Conservation (phyloP, 2,329 filamentous ascomycete species). For the Aspergillus sp. region DNA sequence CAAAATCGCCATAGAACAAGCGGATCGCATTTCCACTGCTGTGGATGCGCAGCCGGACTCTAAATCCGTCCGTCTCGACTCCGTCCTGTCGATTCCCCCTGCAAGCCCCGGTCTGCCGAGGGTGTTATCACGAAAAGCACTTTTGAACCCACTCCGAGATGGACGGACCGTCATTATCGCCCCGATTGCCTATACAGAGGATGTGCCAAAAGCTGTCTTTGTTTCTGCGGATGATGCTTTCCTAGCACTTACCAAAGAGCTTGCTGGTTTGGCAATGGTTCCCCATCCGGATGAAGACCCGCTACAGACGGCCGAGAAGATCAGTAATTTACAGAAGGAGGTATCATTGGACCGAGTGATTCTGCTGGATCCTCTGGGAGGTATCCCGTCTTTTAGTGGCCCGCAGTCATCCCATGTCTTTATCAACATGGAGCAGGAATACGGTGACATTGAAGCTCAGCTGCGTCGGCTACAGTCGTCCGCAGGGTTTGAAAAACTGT, state of each 20-base stretch:
- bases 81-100: conserved; percentile 42
- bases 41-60: conserved; percentile 66
- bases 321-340: conserved; percentile 43
- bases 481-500: conserved; percentile 8
- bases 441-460: conserved; percentile 61
- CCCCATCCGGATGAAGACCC: conserved; percentile 41
- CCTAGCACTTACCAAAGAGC: conserved; percentile 69
- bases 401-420: conserved; percentile 69
- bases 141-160: conserved; percentile 62
- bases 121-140: conserved; percentile 43
- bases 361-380: conserved; percentile 79
- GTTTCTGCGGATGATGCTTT: conserved; percentile 61
- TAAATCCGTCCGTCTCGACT: conserved; percentile 65
- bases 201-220: conserved; percentile 44
- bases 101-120: conserved; percentile 28
- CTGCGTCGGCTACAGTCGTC: conserved; percentile 39
- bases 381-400: conserved; percentile 65
- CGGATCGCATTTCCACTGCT: conserved; percentile 67
- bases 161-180: conserved; percentile 69
- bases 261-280: conserved; percentile 60
- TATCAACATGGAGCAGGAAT: conserved; percentile 91
- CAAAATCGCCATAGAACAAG: conserved; percentile 56
- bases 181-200: conserved; percentile 56
- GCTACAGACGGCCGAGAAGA: conserved; percentile 32
- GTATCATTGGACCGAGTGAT: conserved; percentile 79